Conservation (phyloP, 2,329 filamentous ascomycete species). For the Botryotinia convoluta region DNA sequence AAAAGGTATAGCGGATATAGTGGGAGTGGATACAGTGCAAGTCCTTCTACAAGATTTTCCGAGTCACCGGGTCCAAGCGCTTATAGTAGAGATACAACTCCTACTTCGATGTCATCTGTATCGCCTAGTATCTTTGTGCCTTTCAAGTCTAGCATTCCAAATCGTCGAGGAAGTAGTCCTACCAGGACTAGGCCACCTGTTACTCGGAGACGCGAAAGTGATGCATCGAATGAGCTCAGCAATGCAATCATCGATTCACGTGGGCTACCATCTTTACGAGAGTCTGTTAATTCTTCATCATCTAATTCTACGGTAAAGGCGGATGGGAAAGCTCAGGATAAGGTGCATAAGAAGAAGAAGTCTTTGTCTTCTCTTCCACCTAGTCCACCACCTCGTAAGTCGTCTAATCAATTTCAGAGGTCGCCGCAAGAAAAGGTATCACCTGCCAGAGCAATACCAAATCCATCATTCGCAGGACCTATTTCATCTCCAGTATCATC, state of each 20-base stretch:
- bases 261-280: slow-evolving; percentile 63
- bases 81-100: slow-evolving; percentile 76
- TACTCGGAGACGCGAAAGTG: slow-evolving; percentile 56
- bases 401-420: slow-evolving; percentile 54
- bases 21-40: slow-evolving; percentile 58
- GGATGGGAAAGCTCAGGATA: slow-evolving; percentile 45
- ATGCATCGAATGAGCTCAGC: slow-evolving; percentile 52
- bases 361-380: slow-evolving; percentile 50
- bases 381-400: slow-evolving; percentile 61
- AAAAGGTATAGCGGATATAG: slow-evolving; percentile 39
- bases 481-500: neutral
- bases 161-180: slow-evolving; percentile 54
- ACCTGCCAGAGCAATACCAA: slow-evolving; percentile 41
- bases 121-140: slow-evolving; percentile 60
- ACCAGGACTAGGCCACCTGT: slow-evolving; percentile 57
- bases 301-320: slow-evolving; percentile 66
- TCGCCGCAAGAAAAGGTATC: slow-evolving; percentile 41
- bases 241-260: slow-evolving; percentile 49
- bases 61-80: slow-evolving; percentile 66
- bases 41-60: slow-evolving; percentile 73
- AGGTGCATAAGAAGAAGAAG: slow-evolving; percentile 44
- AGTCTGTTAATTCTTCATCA: slow-evolving; percentile 70
- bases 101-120: slow-evolving; percentile 73
- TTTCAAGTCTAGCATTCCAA: slow-evolving; percentile 42
- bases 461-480: neutral